phyloP scores from a whole-genome alignment of 495 filamentous ascomycete species.

The Lepraria neglecta region DNA sequence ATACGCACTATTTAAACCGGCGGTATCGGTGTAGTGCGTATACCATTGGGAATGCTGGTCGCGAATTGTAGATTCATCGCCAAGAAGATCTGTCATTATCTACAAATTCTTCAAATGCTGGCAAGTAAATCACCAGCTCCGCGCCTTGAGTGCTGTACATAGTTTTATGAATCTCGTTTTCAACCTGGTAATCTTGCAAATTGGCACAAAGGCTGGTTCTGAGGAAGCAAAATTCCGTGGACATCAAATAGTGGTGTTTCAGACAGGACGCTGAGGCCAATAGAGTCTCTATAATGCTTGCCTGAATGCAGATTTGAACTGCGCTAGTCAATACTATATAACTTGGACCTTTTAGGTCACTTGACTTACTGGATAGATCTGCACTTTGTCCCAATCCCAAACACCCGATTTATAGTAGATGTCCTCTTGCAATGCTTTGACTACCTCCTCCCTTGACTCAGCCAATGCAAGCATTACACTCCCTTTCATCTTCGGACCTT shows the following conservation, averaged over 20 bases:
- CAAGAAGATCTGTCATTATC: no score
- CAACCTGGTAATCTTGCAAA: background rate
- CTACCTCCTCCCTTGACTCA: conserved; percentile 60
- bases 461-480: conserved; percentile 68
- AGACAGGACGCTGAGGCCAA: no score
- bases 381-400: conserved; percentile 77
- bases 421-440: conserved; percentile 61
- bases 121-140: background rate
- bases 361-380: conserved; percentile 43
- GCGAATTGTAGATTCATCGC: background rate
- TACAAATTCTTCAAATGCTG: background rate
- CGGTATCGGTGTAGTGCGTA: no score
- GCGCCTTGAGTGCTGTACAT: background rate
- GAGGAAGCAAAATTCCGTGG: no score
- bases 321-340: background rate
- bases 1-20: no score
- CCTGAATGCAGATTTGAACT: conserved; percentile 22
- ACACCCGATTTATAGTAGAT: conserved; percentile 64
- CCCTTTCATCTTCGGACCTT: conserved; percentile 67
- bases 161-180: background rate
- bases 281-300: conserved; percentile 2
- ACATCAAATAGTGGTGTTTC: no score
- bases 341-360: background rate
- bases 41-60: no score
- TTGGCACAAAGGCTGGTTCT: no score